These are phyloP conservation scores for Fusarium palustre DNA, from an alignment of 2,329 filamentous ascomycete genomes.

Conservation along the genomic window DNA sequence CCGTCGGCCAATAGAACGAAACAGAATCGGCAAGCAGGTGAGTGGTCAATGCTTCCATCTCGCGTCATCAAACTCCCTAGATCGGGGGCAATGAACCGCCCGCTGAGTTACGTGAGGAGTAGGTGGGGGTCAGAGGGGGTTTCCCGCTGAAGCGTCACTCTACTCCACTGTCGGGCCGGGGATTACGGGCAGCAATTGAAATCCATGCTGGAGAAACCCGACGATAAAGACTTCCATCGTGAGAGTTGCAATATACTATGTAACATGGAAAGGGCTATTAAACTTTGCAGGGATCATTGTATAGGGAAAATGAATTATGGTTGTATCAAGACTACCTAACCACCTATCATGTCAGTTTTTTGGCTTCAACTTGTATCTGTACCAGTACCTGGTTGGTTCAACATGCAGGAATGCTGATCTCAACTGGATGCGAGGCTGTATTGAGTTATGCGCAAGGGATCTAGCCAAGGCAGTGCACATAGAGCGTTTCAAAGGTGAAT, in stretches of 20 bases:
- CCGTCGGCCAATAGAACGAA: slow-evolving; percentile 1
- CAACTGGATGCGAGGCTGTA: slow-evolving; percentile 9
- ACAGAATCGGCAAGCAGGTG: background rate
- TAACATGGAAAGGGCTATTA: background rate
- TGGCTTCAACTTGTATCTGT: background rate
- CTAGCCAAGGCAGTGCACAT: slow-evolving; percentile 2
- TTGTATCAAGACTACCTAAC: background rate
- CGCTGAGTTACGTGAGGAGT: background rate
- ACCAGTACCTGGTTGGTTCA: background rate
- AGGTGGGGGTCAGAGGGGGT: slow-evolving; percentile 1
- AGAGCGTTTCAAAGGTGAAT: slow-evolving; percentile 15
- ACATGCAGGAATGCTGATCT: slow-evolving; percentile 13
- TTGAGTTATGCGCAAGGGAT: slow-evolving; percentile 1
- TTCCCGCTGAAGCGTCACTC: slow-evolving; percentile 22
- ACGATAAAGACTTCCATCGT: background rate
- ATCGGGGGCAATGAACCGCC: slow-evolving; percentile 22
- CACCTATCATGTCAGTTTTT: background rate
- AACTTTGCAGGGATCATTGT: slow-evolving; percentile 13
- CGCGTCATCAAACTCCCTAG: slow-evolving; percentile 24
- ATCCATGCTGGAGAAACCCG: background rate
- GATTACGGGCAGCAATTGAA: background rate
- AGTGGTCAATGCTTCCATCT: slow-evolving; percentile 23
- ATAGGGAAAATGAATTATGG: background rate
- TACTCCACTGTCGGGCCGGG: slow-evolving; percentile 17
- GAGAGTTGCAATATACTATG: background rate